Evolutionary conservation across 495 filamentous ascomycete species (phyloP).

Genomic region (Penicillium antarcticum): DNA sequence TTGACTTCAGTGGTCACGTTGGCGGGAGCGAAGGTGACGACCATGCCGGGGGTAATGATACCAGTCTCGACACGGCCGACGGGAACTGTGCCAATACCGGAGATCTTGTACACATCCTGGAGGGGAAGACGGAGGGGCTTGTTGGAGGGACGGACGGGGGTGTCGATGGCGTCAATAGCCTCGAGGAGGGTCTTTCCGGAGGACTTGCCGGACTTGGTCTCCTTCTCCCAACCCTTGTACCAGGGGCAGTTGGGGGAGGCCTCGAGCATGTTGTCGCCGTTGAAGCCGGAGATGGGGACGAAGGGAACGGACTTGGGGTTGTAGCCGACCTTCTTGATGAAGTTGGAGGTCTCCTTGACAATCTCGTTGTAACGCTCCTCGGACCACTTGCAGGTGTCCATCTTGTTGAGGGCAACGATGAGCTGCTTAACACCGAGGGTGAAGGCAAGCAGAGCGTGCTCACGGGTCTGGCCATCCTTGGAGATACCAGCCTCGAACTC

Average conservation of each 20-base stretch:
- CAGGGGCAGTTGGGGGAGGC: slow-evolving; percentile 91
- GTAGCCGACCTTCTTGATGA: slow-evolving; percentile 99
- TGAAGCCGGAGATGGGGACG: slow-evolving; percentile 99
- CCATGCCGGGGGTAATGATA: slow-evolving; percentile 96
- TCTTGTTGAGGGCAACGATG: slow-evolving; percentile 99
- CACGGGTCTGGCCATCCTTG: slow-evolving; percentile 99
- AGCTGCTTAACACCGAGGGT: slow-evolving; percentile 99
- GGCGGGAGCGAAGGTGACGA: slow-evolving; percentile 82
- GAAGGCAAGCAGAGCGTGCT: slow-evolving; percentile 99
- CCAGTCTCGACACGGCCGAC: slow-evolving; percentile 99
- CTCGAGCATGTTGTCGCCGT: slow-evolving; percentile 99
- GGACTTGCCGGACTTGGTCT: slow-evolving; percentile 87
- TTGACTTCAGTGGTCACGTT: slow-evolving; percentile 99
- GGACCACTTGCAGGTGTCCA: slow-evolving; percentile 99
- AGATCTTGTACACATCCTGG: slow-evolving; percentile 99
- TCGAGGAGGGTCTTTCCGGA: slow-evolving; percentile 98
- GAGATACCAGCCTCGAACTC: slow-evolving; percentile 99
- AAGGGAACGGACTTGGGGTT: slow-evolving; percentile 98
- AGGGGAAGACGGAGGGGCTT: slow-evolving; percentile 99
- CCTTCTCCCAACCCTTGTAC: slow-evolving; percentile 99
- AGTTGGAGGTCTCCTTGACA: slow-evolving; percentile 99
- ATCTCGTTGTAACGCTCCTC: slow-evolving; percentile 97
- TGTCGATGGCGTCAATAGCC: slow-evolving; percentile 96
- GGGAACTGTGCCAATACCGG: slow-evolving; percentile 98
- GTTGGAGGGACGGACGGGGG: slow-evolving; percentile 77